Evolutionary conservation across 1,284 basidiomycete species (phyloP).

Genomic region (Cutaneotrichosporon sp.): DNA sequence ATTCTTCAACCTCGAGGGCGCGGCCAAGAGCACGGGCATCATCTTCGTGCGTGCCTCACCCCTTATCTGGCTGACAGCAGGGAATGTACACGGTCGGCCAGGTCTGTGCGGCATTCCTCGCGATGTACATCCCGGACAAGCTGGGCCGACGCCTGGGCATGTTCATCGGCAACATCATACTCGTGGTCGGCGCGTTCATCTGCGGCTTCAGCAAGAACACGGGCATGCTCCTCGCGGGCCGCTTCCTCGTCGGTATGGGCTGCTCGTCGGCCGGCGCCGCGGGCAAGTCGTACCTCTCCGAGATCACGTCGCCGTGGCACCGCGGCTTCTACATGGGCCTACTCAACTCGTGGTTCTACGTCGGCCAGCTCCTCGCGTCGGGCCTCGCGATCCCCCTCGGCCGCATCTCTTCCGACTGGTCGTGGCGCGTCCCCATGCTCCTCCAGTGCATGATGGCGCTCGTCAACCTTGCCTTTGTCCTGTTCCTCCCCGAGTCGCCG

Average conservation of each 20-base stretch:
- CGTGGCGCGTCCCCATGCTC: slow-evolving; percentile 60
- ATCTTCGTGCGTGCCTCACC: slow-evolving; percentile 21
- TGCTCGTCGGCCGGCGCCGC: slow-evolving; percentile 57
- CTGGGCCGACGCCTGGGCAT: slow-evolving; percentile 61
- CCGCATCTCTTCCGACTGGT: slow-evolving; percentile 53
- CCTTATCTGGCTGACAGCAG: slow-evolving; percentile 10
- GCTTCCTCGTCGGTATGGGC: slow-evolving; percentile 57
- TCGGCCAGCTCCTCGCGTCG: slow-evolving; percentile 58
- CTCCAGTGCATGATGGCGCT: slow-evolving; percentile 58
- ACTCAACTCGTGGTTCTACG: slow-evolving; percentile 56
- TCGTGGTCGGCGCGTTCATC: slow-evolving; percentile 59
- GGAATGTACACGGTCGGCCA: slow-evolving; percentile 60
- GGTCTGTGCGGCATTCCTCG: slow-evolving; percentile 47
- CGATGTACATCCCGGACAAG: slow-evolving; percentile 57
- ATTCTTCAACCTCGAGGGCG: slow-evolving; percentile 13
- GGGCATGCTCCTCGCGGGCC: slow-evolving; percentile 59
- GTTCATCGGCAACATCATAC: slow-evolving; percentile 58
- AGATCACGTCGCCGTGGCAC: slow-evolving; percentile 58
- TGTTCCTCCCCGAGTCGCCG: slow-evolving; percentile 52
- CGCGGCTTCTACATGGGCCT: slow-evolving; percentile 61
- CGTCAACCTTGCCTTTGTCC: slow-evolving; percentile 57
- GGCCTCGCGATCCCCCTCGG: slow-evolving; percentile 63
- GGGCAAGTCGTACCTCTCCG: slow-evolving; percentile 59
- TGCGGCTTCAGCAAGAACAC: slow-evolving; percentile 58
- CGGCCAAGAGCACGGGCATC: slow-evolving; percentile 20